These are phyloP conservation scores for Beauveria sp. DNA, from an alignment of 2,329 filamentous ascomycete genomes.

Conservation along the genomic window DNA sequence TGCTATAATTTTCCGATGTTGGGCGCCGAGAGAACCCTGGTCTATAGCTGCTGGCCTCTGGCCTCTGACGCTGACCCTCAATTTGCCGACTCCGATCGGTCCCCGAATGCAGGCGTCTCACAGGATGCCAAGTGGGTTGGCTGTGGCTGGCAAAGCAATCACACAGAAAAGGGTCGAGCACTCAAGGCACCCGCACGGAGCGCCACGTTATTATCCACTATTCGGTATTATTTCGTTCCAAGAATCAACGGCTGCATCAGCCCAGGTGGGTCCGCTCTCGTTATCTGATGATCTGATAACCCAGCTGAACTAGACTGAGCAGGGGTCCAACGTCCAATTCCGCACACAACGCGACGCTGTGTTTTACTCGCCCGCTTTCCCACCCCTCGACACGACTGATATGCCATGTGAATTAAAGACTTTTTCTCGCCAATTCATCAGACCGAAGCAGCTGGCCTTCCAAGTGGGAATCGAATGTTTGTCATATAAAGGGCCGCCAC, in stretches of 20 bases:
- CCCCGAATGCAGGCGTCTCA: neutral
- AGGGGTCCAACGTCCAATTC: neutral
- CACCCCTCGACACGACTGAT: neutral
- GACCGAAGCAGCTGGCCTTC: neutral
- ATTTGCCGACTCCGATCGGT: slow-evolving; percentile 9
- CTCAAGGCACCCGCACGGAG: too few species aligned
- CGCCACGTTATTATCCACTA: too few species aligned
- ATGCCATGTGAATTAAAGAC: neutral
- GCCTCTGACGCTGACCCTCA: neutral
- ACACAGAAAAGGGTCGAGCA: too few species aligned
- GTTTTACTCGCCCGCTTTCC: neutral
- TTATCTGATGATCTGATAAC: slow-evolving; percentile 14
- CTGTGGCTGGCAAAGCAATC: neutral
- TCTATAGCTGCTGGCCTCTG: neutral
- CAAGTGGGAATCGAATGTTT: neutral
- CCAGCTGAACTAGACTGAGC: neutral
- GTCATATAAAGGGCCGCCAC: neutral
- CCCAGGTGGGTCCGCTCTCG: neutral
- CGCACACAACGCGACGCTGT: neutral
- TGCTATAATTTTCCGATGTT: neutral
- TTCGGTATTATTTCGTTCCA: too few species aligned
- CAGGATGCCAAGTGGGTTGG: neutral
- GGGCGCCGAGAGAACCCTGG: neutral
- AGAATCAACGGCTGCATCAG: neutral
- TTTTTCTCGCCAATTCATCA: neutral